phyloP scores from a whole-genome alignment of 495 filamentous ascomycete genomes.

The Daldinia vernicosa region DNA sequence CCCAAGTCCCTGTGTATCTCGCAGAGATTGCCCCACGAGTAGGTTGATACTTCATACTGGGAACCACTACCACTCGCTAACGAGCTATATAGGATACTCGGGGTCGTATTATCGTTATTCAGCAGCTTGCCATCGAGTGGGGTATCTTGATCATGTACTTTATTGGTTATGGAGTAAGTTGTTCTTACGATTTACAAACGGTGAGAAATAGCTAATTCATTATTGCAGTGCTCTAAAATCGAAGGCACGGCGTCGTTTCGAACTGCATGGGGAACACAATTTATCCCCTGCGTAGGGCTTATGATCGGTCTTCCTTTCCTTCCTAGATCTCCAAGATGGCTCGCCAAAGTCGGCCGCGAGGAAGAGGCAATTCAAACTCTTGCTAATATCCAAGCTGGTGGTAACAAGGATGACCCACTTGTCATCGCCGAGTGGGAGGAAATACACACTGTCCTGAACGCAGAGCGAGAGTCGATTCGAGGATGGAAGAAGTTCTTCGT shows the following conservation, averaged over 20 bases:
- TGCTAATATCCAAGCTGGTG: conserved; percentile 74
- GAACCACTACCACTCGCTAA: background rate
- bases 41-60: conserved; percentile 50
- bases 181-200: background rate
- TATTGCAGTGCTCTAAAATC: conserved; percentile 63
- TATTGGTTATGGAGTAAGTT: conserved; percentile 51
- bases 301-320: conserved; percentile 73
- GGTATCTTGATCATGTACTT: conserved; percentile 64
- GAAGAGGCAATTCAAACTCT: conserved; percentile 73
- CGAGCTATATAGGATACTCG: conserved; percentile 35
- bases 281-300: conserved; percentile 70
- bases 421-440: conserved; percentile 80
- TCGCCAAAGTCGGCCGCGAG: conserved; percentile 72
- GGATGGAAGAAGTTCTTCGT: conserved; percentile 68
- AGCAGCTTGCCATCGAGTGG: conserved; percentile 80
- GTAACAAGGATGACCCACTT: conserved; percentile 69
- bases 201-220: conserved; percentile 55
- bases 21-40: conserved; percentile 75
- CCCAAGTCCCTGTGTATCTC: conserved; percentile 83
- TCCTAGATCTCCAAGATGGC: conserved; percentile 76
- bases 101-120: conserved; percentile 76
- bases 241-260: conserved; percentile 70
- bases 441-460: conserved; percentile 67
- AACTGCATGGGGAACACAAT: conserved; percentile 78
- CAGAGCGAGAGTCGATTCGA: conserved; percentile 61